Percentiles rank a stretch among this genome's conserved stretches.
phyloP scores from a whole-genome alignment of 1,284 basidiomycete genomes.

The Fomitiporia mediterranea region DNA sequence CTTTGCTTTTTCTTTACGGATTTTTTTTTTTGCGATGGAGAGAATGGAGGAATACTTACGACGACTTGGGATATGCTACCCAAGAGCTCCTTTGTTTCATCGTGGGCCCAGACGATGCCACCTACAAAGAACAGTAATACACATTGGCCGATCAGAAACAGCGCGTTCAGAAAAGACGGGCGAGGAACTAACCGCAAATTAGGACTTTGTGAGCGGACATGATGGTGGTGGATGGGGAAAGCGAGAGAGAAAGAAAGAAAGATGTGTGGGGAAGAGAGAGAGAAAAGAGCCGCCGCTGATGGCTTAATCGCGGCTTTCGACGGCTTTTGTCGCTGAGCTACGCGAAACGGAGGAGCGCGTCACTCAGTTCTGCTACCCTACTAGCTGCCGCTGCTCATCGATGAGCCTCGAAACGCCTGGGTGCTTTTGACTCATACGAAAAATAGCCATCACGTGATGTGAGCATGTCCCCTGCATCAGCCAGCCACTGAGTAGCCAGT shows the following conservation, averaged over 20 bases:
- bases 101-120: conserved; percentile 74
- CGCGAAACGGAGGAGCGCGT: neutral
- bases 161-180: neutral
- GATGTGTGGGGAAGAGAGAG: neutral
- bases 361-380: too few relatives aligned
- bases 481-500: too few relatives aligned
- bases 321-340: conserved; percentile 2
- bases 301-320: conserved; percentile 15
- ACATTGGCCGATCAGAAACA: neutral
- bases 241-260: neutral
- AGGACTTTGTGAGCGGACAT: conserved; percentile 40
- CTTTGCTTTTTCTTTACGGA: too few relatives aligned
- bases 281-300: too few relatives aligned
- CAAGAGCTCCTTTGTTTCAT: conserved; percentile 66
- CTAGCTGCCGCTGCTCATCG: too few relatives aligned
- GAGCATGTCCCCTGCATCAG: too few relatives aligned
- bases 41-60: conserved; percentile 44
- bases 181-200: conserved; percentile 38
- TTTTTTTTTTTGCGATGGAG: too few relatives aligned
- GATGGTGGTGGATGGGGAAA: conserved; percentile 24
- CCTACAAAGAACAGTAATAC: conserved; percentile 35
- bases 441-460: conserved; percentile 1
- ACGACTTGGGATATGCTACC: conserved; percentile 68
- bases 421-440: too few relatives aligned
- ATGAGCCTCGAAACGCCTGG: too few relatives aligned